Percentiles rank a stretch among this genome's conserved stretches.
Conservation (phyloP, 2,329 filamentous ascomycete genomes). For the Calonectria pseudoturangicola region DNA sequence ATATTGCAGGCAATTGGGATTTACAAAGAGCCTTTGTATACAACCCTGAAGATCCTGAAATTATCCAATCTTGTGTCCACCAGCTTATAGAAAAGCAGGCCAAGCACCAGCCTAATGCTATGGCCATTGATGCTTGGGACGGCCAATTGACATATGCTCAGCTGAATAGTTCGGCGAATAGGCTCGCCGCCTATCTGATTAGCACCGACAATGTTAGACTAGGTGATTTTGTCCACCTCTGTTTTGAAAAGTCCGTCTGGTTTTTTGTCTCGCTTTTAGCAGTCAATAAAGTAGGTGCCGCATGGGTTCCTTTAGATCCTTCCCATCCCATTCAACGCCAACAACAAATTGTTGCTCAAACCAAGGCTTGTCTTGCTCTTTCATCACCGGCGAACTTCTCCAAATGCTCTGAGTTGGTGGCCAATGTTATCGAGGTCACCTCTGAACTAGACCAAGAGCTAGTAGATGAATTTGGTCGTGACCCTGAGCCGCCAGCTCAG, state of each 20-base stretch:
- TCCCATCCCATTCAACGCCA: conserved; percentile 12
- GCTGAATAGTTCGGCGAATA: conserved; percentile 19
- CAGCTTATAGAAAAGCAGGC: conserved; percentile 42
- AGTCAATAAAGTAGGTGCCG: conserved; percentile 8
- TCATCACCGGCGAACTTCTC: conserved; percentile 5
- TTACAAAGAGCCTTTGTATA: background rate
- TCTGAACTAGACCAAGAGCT: background rate
- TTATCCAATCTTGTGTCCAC: conserved; percentile 44
- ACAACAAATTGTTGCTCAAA: conserved; percentile 6
- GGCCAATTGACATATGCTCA: conserved; percentile 50
- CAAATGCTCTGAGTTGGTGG: background rate
- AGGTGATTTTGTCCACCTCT: conserved; percentile 8
- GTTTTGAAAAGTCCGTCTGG: conserved; percentile 16
- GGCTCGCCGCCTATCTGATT: conserved; percentile 8
- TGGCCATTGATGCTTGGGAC: conserved; percentile 54
- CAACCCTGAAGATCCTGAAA: background rate
- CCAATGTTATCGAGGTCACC: conserved; percentile 3
- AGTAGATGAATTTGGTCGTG: background rate
- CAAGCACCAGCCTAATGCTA: conserved; percentile 22
- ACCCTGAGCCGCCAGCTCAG: background rate
- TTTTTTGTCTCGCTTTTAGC: conserved; percentile 22
- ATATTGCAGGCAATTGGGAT: background rate
- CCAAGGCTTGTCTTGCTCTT: conserved; percentile 2
- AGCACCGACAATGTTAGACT: background rate
- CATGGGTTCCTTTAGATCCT: conserved; percentile 8